Base-by-base conservation (phyloP, 2,329 filamentous ascomycete species). In the Albifimbria verrucaria region DNA sequence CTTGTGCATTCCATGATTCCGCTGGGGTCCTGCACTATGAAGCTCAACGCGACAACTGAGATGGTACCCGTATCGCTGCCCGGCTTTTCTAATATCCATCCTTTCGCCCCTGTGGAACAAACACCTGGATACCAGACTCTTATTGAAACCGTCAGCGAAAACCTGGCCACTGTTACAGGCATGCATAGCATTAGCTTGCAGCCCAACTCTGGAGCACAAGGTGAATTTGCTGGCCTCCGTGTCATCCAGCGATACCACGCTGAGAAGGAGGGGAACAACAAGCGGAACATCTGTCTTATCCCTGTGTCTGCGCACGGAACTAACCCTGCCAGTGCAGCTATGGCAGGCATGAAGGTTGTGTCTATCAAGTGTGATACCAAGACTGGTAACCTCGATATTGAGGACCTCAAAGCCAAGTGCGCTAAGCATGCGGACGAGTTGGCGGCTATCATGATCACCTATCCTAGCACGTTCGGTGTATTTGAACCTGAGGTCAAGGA, bases 1-100 rank as follows among this genome's bases (percentile, higher is more conserved):
- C 80, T 97, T 3, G 90, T 92, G 2, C 93, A 97, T 74, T 96
- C 92, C 7, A 97, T 97, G 93, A 97, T 97, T 56, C 91, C 93
- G 2, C 83, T 97, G 2, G 93, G 93, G 15, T 97, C 93, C 2
- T 97, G 93, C 78, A 97, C 93, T 9, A 97, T 97, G 93, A 97
- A 97, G 78, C 85, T 96, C 49, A 97, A 97, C 69, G 90, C 89
- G 48, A 94, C 92, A 7, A 90, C 90, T 1, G 91, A 97, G 74
- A 97, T 97, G 93, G 82, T 89, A 10, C 87, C 92, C 7, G 79
- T 97, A 52, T 60, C 62, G 21, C 59, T 62, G 48, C 62, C 62
- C 1, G 55, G 53, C 32, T 60, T 64, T 42, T 53, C 89, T 46
- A 84, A 87, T 57, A 79, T 96, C 42, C 93, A 97, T 72, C 93